phyloP scores from a whole-genome alignment of 2,329 filamentous ascomycete species.

The Alternaria arbusti region DNA sequence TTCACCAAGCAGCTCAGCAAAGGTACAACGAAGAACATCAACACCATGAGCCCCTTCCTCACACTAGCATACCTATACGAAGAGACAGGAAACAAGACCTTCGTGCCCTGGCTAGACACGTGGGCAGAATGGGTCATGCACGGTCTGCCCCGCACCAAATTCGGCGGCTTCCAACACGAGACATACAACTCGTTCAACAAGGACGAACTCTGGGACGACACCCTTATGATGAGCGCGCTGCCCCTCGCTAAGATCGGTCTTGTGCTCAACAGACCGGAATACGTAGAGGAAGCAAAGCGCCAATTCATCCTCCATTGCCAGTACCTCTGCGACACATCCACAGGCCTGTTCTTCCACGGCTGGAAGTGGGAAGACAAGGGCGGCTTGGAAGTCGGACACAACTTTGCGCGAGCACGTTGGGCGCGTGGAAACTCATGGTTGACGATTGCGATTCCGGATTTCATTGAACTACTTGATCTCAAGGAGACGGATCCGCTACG shows the following conservation, averaged over 20 bases:
- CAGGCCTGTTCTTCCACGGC: conserved; percentile 80
- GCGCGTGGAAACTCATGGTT: conserved; percentile 74
- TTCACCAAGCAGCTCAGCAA: conserved; percentile 71
- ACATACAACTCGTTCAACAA: conserved; percentile 75
- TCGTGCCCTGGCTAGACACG: conserved; percentile 77
- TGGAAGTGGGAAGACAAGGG: conserved; percentile 74
- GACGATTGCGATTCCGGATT: conserved; percentile 83
- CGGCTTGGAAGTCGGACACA: conserved; percentile 60
- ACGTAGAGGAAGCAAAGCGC: conserved; percentile 77
- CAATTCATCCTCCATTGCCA: conserved; percentile 81
- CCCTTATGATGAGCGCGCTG: conserved; percentile 86
- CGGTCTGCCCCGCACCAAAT: conserved; percentile 73
- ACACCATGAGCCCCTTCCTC: conserved; percentile 80
- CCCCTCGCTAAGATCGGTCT: conserved; percentile 81
- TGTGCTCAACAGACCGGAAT: conserved; percentile 71
- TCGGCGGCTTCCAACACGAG: conserved; percentile 76
- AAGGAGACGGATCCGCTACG: conserved; percentile 66
- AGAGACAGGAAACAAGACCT: conserved; percentile 70
- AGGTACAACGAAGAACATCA: conserved; percentile 84
- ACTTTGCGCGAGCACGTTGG: conserved; percentile 64
- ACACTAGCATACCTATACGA: conserved; percentile 81
- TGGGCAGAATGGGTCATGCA: conserved; percentile 87
- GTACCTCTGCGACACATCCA: conserved; percentile 75
- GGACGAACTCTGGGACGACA: conserved; percentile 84
- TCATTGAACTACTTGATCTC: conserved; percentile 74